Evolutionary conservation across 441 rosid species (phyloP), one percentile per base, ranked within the genome.

Genomic region (Erysimum pusillum): DNA sequence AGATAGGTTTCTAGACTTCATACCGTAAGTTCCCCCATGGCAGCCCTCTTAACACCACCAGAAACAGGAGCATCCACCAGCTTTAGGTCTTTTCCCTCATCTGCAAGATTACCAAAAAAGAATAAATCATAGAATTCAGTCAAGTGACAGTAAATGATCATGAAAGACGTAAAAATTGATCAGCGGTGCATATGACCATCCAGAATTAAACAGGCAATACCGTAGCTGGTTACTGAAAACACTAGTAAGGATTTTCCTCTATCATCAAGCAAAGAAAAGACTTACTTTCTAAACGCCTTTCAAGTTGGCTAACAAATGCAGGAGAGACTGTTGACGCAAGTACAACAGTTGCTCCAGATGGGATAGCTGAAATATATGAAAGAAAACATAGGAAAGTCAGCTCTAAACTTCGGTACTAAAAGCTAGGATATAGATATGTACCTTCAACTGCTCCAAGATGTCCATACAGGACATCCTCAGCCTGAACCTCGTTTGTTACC

Each of bases 31-130:
- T 94, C 92, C 84, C 98, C 99, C 79, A 73, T 83, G 59, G 95
- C 73, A 38, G 98, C 99, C 84, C 86, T 88, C 85, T 91, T 91
- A 62, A 93, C 98, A 78, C 99, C 99, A 73, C 99, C 99, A 71
- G 98, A 96, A 82, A 96, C 99, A 77, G 99, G 99, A 81, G 99
- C 96, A 83, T 96, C 97, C 81, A 93, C 97, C 86, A 96, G 81
- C 85, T 88, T 93, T 84, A 93, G 82, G 83, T 85, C 82, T 76
- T 87, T 91, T 71, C 89, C 93, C 70, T 86, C 94, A 85, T 70
- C 96, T 91, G 76, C 54, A 63, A 81, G 59, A 87, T 79, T 61
- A 28, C 71, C 71, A 73, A 68, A 52, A 28, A 28, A 52, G 13
- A 52, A 57, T 35, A 71, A 60, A 52, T 41, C 15, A 49, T 41